Evolutionary conservation across 495 filamentous ascomycete genomes (phyloP), one percentile per base, ranked within the genome.

Genomic region (Viridothelium virens): DNA sequence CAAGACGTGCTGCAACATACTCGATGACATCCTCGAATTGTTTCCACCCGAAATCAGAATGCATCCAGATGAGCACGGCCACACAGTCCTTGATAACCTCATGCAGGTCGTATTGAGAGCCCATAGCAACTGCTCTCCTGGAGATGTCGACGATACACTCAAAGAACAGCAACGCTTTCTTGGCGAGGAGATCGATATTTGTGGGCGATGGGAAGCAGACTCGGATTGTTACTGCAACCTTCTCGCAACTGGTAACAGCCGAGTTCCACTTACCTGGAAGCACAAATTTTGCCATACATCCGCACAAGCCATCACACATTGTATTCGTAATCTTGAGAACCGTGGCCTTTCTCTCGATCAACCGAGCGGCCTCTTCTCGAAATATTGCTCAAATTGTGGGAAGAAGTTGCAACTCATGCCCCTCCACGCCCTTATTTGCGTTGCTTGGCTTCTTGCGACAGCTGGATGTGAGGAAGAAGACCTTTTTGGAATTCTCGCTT

Each of bases 71-170:
- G 53, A 75, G 12, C 68, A 74, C 16, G 76, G 76, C 9, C 76
- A 80, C 63, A 81, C 79, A 0, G 68, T 80, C 18, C 70, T 81
- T 2, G 79, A 82, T 64, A 73, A 67, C 2, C 65, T 81, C 14
- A 76, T 82, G 68, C 69, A 78, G 50, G 62, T 67, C 9, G 77
- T 81, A 61, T 63, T 81, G 36, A 76, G 76, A 50, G 71, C 70
- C 6, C 80, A 80, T 63, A 79, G 75, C 2, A 74, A 63, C 0
- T 67, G 73, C 36, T 41, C 37, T 4, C 77, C 74, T 34, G 63
- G 62, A 34, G 59, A 71, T 4, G 69, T 82, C n/a, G 1, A 36
- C 70, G 66, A 64, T 31, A 56, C 61, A 14, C 50, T 66, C 25
- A 34, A 48, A 61, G 48, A 50, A 25, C 37, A 46, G 2, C 6